Base-by-base conservation (phyloP, 1,284 basidiomycete genomes). In the Pseudozyma sp. region DNA sequence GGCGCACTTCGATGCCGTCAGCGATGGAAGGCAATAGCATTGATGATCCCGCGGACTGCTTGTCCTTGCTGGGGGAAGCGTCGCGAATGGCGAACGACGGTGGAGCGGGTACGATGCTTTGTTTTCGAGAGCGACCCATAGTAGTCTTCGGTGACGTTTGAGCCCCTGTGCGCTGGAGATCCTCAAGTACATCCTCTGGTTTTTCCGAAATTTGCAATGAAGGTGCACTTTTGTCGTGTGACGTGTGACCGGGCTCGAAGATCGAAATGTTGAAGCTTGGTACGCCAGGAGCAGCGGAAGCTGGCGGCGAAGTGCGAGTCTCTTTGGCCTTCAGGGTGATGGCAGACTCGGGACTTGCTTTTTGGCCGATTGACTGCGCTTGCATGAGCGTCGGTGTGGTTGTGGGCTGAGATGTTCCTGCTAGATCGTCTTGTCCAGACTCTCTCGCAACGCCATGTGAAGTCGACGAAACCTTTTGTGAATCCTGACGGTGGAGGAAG, bases 11-110 rank as follows among this genome's bases (percentile, higher is more conserved):
- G 31, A 65, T 31, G n/a, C 50, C 50, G 5, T 60, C 50, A 8
- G 67, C n/a, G 18, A 59, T 25, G 36, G 62, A 39, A 9, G 65
- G 52, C 1, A 55, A 19, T 14, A 53, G 42, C 48, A 13, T 40
- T 1, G 36, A 31, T 4, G 59, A 16, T 18, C 13, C 2, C 14
- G 19, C 44, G n/a, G 39, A 25, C 10, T 34, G 16, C 47, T 38
- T 39, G 9, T 11, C 31, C 6, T 45, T 35, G 13, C 36, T 47
- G 4, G 51, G 45, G 12, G 47, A 44, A 8, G 52, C 52, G 47
- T 50, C 61, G 42, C 61, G 60, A 40, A 75, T 70, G 10, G 72
- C 72, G 52, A 75, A 75, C 19, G 64, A 47, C 10, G 68, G 72
- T 21, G 72, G 67, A 0, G 63, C 56, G 2, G 68, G 72, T 1